Base-by-base conservation (phyloP, 2,329 filamentous ascomycete genomes). In the Myriosclerotinia scirpicola region DNA sequence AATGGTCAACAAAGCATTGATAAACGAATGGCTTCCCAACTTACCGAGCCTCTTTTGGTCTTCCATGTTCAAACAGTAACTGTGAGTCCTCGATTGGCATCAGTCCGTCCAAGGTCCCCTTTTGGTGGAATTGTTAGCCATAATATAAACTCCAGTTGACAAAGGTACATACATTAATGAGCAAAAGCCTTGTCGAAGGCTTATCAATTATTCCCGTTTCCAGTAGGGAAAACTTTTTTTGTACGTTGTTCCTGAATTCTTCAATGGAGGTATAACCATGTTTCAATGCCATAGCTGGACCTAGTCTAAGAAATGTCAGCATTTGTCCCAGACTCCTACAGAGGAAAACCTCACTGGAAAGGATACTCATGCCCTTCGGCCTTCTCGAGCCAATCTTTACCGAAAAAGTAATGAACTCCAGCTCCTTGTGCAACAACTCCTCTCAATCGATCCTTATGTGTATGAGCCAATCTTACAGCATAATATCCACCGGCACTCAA, bases 41-140 rank as follows among this genome's bases (percentile, higher is more conserved):
- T 63, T 69, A 88, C 59, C 87, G 81, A 14, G 81, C 85, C 76
- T 90, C 87, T 78, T 90, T 90, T 15, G 86, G 85, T 42, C 80
- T 81, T 2, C 87, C 87, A 70, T 89, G 82, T 75, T 89, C 85
- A 70, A 88, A 84, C 64, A 90, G 77, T 62, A 90, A 77, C 78
- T 87, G 83, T 17, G 82, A 87, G 73, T 90, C 87, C 73, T 90
- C 87, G 67, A 90, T 87, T 0, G 87, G 87, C 81, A 89, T 88
- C 54, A 90, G 77, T 0, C 87, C 87, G 71, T 90, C 87, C 64
- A 82, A 79, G 4, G 83, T 85, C 11, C 87, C 87, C 81, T 88
- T 22, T 66, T 50, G 40, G 14, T 14, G 26, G 52, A 0, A 26
- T 20, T 34, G 30, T 63, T 26, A 54, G 44, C 22, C 7, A 66